Evolutionary conservation across 176 grass and related monocot species (phyloP).

Genomic region (Phoenix roebelenii): DNA sequence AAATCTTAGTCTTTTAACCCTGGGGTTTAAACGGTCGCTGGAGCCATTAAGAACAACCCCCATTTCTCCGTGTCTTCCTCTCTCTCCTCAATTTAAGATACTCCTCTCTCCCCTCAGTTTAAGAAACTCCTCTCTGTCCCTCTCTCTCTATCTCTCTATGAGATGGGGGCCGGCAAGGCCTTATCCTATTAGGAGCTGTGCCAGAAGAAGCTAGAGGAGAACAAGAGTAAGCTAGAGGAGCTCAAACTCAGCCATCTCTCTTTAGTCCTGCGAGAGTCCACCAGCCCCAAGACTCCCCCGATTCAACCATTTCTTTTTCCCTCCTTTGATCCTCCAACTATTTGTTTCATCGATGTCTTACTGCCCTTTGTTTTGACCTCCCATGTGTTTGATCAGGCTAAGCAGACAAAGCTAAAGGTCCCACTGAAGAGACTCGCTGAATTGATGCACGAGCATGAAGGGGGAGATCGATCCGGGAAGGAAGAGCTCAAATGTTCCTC

Average conservation of each 20-base stretch:
- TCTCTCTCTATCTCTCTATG: too few species aligned
- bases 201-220: constrained; percentile 51
- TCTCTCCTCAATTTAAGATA: too few species aligned
- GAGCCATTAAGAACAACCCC: too few species aligned
- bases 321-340: neutral
- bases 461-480: too few species aligned
- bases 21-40: too few species aligned
- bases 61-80: too few species aligned
- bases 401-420: constrained; percentile 63
- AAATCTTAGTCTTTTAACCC: too few species aligned
- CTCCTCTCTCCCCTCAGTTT: too few species aligned
- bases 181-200: constrained; percentile 54
- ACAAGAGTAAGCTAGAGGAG: constrained; percentile 72
- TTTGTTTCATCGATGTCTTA: neutral
- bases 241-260: constrained; percentile 61
- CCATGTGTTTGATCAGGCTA: constrained; percentile 20
- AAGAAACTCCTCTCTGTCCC: too few species aligned
- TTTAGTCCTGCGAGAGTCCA: constrained; percentile 36
- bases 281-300: constrained; percentile 38
- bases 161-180: neutral
- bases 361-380: neutral
- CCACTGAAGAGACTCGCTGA: neutral
- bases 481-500: too few species aligned
- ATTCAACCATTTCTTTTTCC: constrained; percentile 23
- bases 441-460: too few species aligned